Percentiles rank a stretch among this genome's conserved stretches.
phyloP scores from a whole-genome alignment of 2,329 filamentous ascomycete species.

The Colletotrichum cordylinicola region DNA sequence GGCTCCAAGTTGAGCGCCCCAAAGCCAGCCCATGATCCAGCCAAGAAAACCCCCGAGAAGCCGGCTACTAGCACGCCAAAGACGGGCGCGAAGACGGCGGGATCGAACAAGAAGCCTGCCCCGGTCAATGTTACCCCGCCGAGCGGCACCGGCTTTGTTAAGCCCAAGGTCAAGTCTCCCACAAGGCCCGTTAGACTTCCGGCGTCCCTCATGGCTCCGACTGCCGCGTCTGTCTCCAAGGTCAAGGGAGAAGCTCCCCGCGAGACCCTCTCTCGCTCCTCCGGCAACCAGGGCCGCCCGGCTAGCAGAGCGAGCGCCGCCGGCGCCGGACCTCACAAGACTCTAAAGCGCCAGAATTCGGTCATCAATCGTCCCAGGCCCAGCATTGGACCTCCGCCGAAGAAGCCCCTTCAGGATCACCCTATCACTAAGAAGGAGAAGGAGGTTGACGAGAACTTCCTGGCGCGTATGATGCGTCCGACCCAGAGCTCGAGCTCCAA shows the following conservation, averaged over 20 bases:
- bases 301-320: constrained; percentile 51
- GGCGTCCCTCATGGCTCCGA: constrained; percentile 72
- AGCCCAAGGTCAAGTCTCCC: constrained; percentile 70
- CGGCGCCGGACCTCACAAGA: constrained; percentile 32
- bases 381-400: constrained; percentile 64
- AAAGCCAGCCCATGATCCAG: constrained; percentile 27
- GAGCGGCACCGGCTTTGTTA: constrained; percentile 51
- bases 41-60: constrained; percentile 35
- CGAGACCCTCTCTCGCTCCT: constrained; percentile 24
- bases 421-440: constrained; percentile 54
- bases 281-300: constrained; percentile 43
- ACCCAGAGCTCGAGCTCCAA: constrained; percentile 74
- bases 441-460: constrained; percentile 71
- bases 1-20: constrained; percentile 27
- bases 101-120: constrained; percentile 48
- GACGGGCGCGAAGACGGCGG: constrained; percentile 33
- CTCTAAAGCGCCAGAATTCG: constrained; percentile 51
- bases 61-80: constrained; percentile 33
- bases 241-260: constrained; percentile 35
- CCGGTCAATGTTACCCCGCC: constrained; percentile 44
- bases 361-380: constrained; percentile 51
- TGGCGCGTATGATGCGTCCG: constrained; percentile 83
- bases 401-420: constrained; percentile 57
- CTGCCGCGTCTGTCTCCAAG: constrained; percentile 72
- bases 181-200: constrained; percentile 73